Conservation (phyloP, 768 basidiomycete species). For the Inosperma sp. region DNA sequence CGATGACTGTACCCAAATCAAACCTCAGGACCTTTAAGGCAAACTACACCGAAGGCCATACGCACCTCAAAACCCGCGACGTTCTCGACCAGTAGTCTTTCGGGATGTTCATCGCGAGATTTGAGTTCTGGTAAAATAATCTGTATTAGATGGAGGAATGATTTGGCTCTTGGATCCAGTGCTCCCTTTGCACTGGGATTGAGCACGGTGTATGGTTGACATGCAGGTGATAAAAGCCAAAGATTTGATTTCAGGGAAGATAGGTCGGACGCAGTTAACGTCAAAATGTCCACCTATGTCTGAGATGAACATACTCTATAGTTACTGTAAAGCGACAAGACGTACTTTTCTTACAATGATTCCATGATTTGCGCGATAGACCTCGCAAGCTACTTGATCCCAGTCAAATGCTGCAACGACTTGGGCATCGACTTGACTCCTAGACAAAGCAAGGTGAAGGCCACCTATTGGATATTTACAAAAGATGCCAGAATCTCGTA, state of each 20-base stretch:
- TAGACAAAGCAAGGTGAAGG: constrained; percentile 60
- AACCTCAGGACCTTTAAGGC: background rate
- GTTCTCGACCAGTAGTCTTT: constrained; percentile 67
- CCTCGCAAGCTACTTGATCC: constrained; percentile 70
- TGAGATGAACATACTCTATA: constrained; percentile 8
- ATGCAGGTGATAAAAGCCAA: constrained; percentile 80
- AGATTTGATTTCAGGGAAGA: constrained; percentile 48
- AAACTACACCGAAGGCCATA: constrained; percentile 9
- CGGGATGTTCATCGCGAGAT: constrained; percentile 42
- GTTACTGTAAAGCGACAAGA: background rate
- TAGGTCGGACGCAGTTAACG: constrained; percentile 46
- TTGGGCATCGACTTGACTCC: constrained; percentile 42
- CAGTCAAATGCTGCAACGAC: constrained; percentile 76
- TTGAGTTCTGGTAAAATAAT: constrained; percentile 58
- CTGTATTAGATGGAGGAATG: constrained; percentile 68
- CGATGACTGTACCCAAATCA: constrained; percentile 56
- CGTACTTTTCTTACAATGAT: constrained; percentile 49
- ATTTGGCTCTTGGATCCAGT: constrained; percentile 67
- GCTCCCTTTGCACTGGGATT: constrained; percentile 69
- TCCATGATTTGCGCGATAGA: constrained; percentile 62
- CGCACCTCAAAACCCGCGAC: constrained; percentile 80
- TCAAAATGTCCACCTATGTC: constrained; percentile 60
- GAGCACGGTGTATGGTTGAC: constrained; percentile 79
- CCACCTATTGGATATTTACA: constrained; percentile 46
- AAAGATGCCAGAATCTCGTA: background rate